These are phyloP conservation scores for Colletotrichum eremochloae DNA, from an alignment of 2,329 filamentous ascomycete genomes.

Conservation along the genomic window DNA sequence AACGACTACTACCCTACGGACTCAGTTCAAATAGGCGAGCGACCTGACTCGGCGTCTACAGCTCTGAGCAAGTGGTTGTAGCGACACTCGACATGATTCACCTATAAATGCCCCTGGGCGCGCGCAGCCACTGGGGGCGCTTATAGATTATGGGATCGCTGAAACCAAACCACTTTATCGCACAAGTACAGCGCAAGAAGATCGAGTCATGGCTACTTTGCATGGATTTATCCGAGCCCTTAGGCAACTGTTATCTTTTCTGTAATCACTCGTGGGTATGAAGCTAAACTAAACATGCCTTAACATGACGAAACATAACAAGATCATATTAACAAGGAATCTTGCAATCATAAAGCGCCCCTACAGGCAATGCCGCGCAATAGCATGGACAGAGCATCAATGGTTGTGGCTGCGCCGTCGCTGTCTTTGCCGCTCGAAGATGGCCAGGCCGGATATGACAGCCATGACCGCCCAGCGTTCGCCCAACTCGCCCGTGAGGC, in stretches of 20 bases:
- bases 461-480: constrained; percentile 60
- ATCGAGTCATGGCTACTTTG: constrained; percentile 11
- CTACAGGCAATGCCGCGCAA: too few species aligned
- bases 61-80: constrained; percentile 8
- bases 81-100: constrained; percentile 36
- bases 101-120: constrained; percentile 17
- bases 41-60: constrained; percentile 14
- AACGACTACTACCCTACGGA: background rate
- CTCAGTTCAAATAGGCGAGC: background rate
- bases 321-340: background rate
- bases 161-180: background rate
- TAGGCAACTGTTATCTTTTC: constrained; percentile 2
- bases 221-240: background rate
- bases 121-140: background rate
- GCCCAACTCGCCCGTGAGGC: constrained; percentile 55
- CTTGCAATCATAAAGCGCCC: constrained; percentile 9
- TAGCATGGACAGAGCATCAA: background rate
- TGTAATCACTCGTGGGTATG: constrained; percentile 18
- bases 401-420: constrained; percentile 20
- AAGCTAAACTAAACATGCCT: constrained; percentile 21
- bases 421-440: constrained; percentile 39
- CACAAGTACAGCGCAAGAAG: background rate
- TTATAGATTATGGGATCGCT: background rate
- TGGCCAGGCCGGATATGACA: constrained; percentile 50
- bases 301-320: constrained; percentile 6